Conservation (phyloP, 2,329 filamentous ascomycete species). For the Penicillium sp. region DNA sequence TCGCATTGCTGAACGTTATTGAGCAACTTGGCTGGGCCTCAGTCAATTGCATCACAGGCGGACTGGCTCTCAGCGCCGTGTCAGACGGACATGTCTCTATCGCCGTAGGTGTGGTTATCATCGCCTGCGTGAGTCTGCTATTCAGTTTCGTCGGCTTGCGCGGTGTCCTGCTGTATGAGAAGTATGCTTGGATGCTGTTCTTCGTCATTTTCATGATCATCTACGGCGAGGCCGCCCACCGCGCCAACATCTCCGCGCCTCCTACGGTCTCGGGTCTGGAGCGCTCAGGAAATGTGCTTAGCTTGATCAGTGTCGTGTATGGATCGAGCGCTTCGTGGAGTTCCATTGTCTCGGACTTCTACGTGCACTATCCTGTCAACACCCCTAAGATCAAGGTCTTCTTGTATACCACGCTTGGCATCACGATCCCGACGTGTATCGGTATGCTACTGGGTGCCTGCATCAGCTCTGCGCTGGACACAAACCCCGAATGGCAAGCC, state of each 20-base stretch:
- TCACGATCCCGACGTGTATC: slow-evolving; percentile 25
- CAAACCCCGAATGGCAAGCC: slow-evolving; percentile 18
- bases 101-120: slow-evolving; percentile 30
- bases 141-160: slow-evolving; percentile 32
- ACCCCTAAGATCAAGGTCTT: slow-evolving; percentile 25
- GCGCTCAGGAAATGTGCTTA: slow-evolving; percentile 30
- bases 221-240: slow-evolving; percentile 48
- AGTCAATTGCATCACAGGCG: slow-evolving; percentile 35
- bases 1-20: slow-evolving; percentile 46
- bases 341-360: slow-evolving; percentile 27
- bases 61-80: slow-evolving; percentile 34
- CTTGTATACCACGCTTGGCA: slow-evolving; percentile 24
- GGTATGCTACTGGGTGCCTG: slow-evolving; percentile 21
- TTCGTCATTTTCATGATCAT: slow-evolving; percentile 50
- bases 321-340: slow-evolving; percentile 26
- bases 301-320: slow-evolving; percentile 46
- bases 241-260: slow-evolving; percentile 43
- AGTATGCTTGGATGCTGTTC: slow-evolving; percentile 34
- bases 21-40: slow-evolving; percentile 32
- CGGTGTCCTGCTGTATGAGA: slow-evolving; percentile 32
- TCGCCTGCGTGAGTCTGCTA: slow-evolving; percentile 28
- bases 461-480: slow-evolving; percentile 19
- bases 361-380: slow-evolving; percentile 27
- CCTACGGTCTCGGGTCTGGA: slow-evolving; percentile 33
- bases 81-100: slow-evolving; percentile 34